Evolutionary conservation across 2,329 filamentous ascomycete species (phyloP).

Genomic region (Fonsecaea pedrosoi): DNA sequence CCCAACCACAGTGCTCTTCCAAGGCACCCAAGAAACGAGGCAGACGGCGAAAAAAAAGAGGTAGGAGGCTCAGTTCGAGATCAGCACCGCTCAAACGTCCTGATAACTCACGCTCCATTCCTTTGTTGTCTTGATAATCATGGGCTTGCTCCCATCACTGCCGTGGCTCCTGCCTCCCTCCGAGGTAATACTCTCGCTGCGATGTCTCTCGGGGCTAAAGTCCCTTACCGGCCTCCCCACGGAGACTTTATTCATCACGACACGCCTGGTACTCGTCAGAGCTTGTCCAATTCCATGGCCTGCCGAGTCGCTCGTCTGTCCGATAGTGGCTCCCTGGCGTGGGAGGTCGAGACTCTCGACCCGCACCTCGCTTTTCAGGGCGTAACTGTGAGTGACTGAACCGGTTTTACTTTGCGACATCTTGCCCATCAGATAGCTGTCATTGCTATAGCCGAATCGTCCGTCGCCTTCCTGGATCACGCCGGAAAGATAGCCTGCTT

Average conservation of each 20-base stretch:
- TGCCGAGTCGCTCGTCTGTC: background rate
- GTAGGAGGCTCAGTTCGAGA: background rate
- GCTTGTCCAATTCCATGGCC: slow-evolving; percentile 23
- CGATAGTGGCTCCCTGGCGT: slow-evolving; percentile 17
- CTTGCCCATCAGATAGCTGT: slow-evolving; percentile 34
- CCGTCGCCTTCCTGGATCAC: slow-evolving; percentile 26
- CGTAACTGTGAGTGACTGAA: slow-evolving; percentile 26
- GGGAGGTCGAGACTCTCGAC: slow-evolving; percentile 28
- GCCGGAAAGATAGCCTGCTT: slow-evolving; percentile 30
- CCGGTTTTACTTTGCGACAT: slow-evolving; percentile 24
- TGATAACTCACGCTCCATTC: slow-evolving; percentile 30
- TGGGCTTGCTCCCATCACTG: slow-evolving; percentile 31
- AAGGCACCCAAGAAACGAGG: background rate
- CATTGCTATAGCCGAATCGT: slow-evolving; percentile 31
- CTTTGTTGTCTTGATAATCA: slow-evolving; percentile 33
- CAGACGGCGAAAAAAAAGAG: background rate
- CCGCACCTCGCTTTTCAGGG: slow-evolving; percentile 22
- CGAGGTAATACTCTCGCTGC: slow-evolving; percentile 26
- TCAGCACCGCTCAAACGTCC: slow-evolving; percentile 12
- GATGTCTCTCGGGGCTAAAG: slow-evolving; percentile 2
- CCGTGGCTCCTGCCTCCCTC: slow-evolving; percentile 26
- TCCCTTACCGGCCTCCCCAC: slow-evolving; percentile 16
- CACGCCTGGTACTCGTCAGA: slow-evolving; percentile 16
- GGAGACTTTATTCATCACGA: slow-evolving; percentile 21
- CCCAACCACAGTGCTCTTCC: background rate